phyloP scores from a whole-genome alignment of 2,329 filamentous ascomycete species.

The Ophiostoma pallidulum region DNA sequence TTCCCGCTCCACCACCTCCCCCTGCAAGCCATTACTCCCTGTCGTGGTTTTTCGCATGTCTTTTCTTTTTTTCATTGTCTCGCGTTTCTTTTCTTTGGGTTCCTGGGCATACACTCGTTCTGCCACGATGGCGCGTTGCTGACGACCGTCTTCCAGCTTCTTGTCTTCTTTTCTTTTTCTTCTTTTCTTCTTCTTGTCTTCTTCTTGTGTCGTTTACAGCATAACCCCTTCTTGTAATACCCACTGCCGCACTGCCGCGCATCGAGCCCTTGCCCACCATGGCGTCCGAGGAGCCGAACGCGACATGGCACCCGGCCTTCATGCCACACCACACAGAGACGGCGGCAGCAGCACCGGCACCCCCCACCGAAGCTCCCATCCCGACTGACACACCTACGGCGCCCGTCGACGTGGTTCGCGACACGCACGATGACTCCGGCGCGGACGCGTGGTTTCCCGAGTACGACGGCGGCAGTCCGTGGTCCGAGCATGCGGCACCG shows the following conservation, averaged over 20 bases:
- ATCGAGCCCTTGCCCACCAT: constrained; percentile 23
- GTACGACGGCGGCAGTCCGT: constrained; percentile 21
- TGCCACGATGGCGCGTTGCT: constrained; percentile 8
- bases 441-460: constrained; percentile 26
- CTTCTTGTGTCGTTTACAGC: neutral
- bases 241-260: neutral
- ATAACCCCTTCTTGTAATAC: neutral
- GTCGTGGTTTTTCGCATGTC: neutral
- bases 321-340: constrained; percentile 33
- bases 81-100: neutral
- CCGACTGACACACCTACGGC: neutral
- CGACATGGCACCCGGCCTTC: constrained; percentile 43
- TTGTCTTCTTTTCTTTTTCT: neutral
- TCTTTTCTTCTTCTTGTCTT: neutral
- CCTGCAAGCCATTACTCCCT: constrained; percentile 3
- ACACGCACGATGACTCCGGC: constrained; percentile 3
- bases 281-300: constrained; percentile 32
- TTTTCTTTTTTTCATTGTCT: neutral
- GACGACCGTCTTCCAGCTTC: neutral
- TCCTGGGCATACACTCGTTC: neutral
- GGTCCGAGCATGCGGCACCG: constrained; percentile 8
- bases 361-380: neutral
- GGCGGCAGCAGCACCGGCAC: neutral
- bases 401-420: neutral
- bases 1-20: constrained; percentile 10